Percentiles rank a stretch among this genome's conserved stretches.
Conservation (phyloP, 2,329 filamentous ascomycete genomes). For the Saccharata proteae region DNA sequence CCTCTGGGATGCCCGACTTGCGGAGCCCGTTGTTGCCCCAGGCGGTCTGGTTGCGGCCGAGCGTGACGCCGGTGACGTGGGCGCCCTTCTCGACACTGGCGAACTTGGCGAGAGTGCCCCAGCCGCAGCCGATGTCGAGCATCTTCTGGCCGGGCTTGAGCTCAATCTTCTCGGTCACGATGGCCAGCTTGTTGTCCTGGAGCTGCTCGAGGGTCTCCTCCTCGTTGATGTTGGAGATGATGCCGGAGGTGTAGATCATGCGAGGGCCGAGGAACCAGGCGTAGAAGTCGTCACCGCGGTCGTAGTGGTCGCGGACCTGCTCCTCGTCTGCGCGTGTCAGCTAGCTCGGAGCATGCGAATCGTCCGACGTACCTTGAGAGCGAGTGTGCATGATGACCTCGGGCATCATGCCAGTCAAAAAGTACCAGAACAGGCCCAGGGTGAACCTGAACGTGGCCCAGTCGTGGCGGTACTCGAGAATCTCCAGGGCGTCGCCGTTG, state of each 20-base stretch:
- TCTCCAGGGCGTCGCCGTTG: constrained; percentile 83
- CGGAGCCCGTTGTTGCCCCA: constrained; percentile 90
- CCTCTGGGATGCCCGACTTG: constrained; percentile 67
- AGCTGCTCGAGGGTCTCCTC: constrained; percentile 91
- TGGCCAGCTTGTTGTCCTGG: constrained; percentile 91
- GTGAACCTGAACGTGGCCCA: constrained; percentile 96
- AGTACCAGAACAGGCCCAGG: constrained; percentile 70
- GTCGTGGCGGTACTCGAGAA: constrained; percentile 89
- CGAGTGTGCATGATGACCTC: constrained; percentile 89
- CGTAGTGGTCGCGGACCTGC: constrained; percentile 95
- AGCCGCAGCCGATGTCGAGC: constrained; percentile 94
- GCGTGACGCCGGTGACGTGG: constrained; percentile 76
- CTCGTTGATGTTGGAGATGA: constrained; percentile 75
- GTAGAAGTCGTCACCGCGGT: constrained; percentile 97
- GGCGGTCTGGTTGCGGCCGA: constrained; percentile 89
- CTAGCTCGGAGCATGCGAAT: constrained; percentile 2
- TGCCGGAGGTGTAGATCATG: constrained; percentile 96
- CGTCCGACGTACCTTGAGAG: constrained; percentile 58
- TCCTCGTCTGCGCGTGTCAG: constrained; percentile 63
- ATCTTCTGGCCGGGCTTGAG: constrained; percentile 69
- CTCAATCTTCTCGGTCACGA: constrained; percentile 92
- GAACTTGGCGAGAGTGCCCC: constrained; percentile 91
- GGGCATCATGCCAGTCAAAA: constrained; percentile 75
- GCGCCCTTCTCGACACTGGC: constrained; percentile 87
- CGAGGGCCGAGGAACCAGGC: constrained; percentile 95